These are phyloP conservation scores for Scheffersomyces titani DNA, from an alignment of 1,139 yeast genomes.

Conservation along the genomic window DNA sequence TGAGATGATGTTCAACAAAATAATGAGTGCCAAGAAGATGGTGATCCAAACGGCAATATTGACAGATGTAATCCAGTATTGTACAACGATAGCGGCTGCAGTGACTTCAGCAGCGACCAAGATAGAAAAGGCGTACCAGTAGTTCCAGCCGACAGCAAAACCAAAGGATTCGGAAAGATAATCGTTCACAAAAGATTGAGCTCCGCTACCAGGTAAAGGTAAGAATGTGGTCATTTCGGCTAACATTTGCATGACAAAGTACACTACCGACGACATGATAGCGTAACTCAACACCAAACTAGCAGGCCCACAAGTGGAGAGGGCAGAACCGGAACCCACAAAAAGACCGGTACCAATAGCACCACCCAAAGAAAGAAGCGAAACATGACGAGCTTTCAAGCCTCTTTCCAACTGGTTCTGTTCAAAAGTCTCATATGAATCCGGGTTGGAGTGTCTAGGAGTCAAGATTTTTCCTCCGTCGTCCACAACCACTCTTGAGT, in stretches of 20 bases:
- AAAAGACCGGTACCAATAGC: constrained; percentile 46
- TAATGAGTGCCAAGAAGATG: constrained; percentile 42
- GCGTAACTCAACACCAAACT: constrained; percentile 48
- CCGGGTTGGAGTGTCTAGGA: constrained; percentile 20
- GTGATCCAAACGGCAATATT: constrained; percentile 57
- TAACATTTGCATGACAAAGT: constrained; percentile 56
- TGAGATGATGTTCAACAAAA: constrained; percentile 42
- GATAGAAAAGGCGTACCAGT: constrained; percentile 51
- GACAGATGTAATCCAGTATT: constrained; percentile 58
- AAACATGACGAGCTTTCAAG: constrained; percentile 39
- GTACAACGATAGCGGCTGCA: constrained; percentile 52
- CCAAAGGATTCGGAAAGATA: constrained; percentile 39
- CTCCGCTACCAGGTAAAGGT: constrained; percentile 51
- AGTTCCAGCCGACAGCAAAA: constrained; percentile 51
- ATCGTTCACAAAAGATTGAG: constrained; percentile 39
- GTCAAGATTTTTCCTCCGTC: constrained; percentile 30
- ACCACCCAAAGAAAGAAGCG: constrained; percentile 41
- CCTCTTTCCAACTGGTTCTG: constrained; percentile 32
- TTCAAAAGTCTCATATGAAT: constrained; percentile 17
- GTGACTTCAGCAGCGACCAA: constrained; percentile 53
- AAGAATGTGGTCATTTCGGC: constrained; percentile 65
- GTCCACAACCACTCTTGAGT: constrained; percentile 33
- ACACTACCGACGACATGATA: constrained; percentile 53
- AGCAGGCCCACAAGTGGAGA: constrained; percentile 53
- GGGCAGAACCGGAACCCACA: constrained; percentile 50